Base-by-base conservation (phyloP, 2,329 filamentous ascomycete genomes). In the Hypocrella siamensis region DNA sequence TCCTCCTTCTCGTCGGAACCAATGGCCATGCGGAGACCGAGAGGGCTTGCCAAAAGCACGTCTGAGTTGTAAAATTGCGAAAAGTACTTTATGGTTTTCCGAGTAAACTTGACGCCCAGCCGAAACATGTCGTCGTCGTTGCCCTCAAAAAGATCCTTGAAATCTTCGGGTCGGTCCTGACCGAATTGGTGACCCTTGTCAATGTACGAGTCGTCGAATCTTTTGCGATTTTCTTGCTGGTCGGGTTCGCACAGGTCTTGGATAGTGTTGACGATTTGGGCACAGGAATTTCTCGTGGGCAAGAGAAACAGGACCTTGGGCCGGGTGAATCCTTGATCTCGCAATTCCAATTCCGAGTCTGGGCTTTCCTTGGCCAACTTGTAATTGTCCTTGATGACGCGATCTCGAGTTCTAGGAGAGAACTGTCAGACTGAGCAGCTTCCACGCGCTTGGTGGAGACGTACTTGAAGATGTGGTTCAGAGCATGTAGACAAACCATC, bases 101-200 rank as follows among this genome's bases (percentile, higher is more conserved):
- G 74, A 0, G 90, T 96, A 52, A 98, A 92, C 55, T 96, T 98
- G 48, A 98, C 57, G n/a, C 88, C 90, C 2, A 96, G 63, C 3
- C 88, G 75, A 59, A 96, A 98, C 70, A 92, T 90, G 57, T 98
- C 90, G 50, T 96, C 90, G 50, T 93, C 84, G 49, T 94, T 96
- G 36, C 90, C 90, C 38, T 78, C 78, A 47, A 98, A 98, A 0
- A 96, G 66, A 35, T 93, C 81, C 17, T 70, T 67, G 56, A 93
- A 96, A 51, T 96, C 90, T 3, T 77, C 78, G 0, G 90, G 79
- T 47, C 84, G 83, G 47, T 81, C 75, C 7, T 70, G 61, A 17
- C 76, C 73, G 42, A 84, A 78, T 25, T 70, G 72, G 27, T 46
- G 36, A 16, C 80, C 70, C 25, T 72, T 69, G 18, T 77, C 70